Percentiles rank a stretch among this genome's conserved stretches.
Conservation (phyloP, 1,139 yeast genomes). For the Pneumocystis jirovecii region DNA sequence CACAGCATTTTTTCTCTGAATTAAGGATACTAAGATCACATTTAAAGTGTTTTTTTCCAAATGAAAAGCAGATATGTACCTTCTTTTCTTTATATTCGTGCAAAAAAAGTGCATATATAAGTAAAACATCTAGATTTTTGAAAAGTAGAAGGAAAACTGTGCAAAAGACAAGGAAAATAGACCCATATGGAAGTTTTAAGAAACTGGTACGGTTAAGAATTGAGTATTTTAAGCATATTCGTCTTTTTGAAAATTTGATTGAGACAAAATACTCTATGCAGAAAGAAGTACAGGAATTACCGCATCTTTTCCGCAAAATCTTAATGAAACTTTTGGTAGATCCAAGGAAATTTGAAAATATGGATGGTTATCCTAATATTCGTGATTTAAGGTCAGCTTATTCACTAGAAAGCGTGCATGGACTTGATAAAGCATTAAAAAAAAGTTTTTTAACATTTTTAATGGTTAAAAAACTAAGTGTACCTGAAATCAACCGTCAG, state of each 20-base stretch:
- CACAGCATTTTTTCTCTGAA: background rate
- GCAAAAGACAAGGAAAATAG: background rate
- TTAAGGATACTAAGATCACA: background rate
- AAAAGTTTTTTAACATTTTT: constrained; percentile 4
- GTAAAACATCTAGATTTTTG: background rate
- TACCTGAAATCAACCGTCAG: constrained; percentile 5
- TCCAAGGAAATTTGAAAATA: background rate
- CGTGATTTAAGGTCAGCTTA: constrained; percentile 3
- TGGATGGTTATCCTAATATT: background rate
- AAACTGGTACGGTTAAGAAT: background rate
- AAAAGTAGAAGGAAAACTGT: too few species aligned
- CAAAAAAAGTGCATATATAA: background rate
- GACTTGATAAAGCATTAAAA: constrained; percentile 5
- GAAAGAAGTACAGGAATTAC: background rate
- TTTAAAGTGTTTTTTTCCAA: background rate
- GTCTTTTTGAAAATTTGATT: background rate
- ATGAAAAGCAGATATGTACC: background rate
- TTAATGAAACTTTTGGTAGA: background rate
- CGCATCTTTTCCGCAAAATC: background rate
- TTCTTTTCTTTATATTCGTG: background rate
- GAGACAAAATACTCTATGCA: background rate
- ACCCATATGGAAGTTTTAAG: background rate
- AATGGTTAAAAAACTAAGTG: constrained; percentile 2
- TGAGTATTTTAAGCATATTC: background rate
- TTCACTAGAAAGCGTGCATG: constrained; percentile 1